phyloP scores from a whole-genome alignment of 352 stramenopile genomes.

The Globisporangium emineosum region DNA sequence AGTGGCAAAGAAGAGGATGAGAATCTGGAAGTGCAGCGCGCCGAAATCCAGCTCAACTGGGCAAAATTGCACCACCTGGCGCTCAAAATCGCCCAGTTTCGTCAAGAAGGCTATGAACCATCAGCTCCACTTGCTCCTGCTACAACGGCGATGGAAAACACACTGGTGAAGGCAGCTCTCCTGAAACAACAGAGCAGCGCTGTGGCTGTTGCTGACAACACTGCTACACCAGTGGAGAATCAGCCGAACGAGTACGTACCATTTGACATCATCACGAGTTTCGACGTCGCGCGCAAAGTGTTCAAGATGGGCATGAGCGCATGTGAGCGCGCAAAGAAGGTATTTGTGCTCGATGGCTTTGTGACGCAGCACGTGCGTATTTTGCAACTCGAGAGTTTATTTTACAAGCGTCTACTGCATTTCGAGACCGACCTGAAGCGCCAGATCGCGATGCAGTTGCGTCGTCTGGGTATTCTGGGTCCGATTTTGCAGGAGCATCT shows the following conservation, averaged over 20 bases:
- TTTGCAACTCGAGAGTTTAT: slow-evolving; percentile 47
- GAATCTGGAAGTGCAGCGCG: slow-evolving; percentile 22
- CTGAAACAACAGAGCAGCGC: neutral
- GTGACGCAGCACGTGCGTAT: slow-evolving; percentile 64
- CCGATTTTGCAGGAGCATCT: slow-evolving; percentile 43
- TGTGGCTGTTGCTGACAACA: too few relatives aligned
- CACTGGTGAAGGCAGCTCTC: slow-evolving; percentile 8
- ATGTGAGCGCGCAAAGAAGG: slow-evolving; percentile 33
- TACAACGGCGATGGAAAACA: slow-evolving; percentile 24
- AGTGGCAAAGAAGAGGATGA: slow-evolving; percentile 18
- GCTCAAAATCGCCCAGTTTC: slow-evolving; percentile 37
- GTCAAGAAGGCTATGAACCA: slow-evolving; percentile 20
- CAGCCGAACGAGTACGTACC: slow-evolving; percentile 30
- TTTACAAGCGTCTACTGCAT: slow-evolving; percentile 51
- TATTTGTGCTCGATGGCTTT: slow-evolving; percentile 64
- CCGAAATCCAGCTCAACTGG: slow-evolving; percentile 49
- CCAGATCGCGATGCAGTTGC: slow-evolving; percentile 63
- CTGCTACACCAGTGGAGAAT: neutral
- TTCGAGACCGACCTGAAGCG: slow-evolving; percentile 59
- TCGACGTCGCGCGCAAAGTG: slow-evolving; percentile 47
- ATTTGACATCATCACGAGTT: slow-evolving; percentile 28
- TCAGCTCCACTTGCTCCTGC: slow-evolving; percentile 2
- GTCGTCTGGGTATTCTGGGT: slow-evolving; percentile 41
- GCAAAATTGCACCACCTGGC: slow-evolving; percentile 46
- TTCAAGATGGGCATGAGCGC: slow-evolving; percentile 62